A percentile compares a stretch with the other conserved stretches of the same genome.
phyloP scores from a whole-genome alignment of 768 basidiomycete species.

The Candolleomyces eurysporus region DNA sequence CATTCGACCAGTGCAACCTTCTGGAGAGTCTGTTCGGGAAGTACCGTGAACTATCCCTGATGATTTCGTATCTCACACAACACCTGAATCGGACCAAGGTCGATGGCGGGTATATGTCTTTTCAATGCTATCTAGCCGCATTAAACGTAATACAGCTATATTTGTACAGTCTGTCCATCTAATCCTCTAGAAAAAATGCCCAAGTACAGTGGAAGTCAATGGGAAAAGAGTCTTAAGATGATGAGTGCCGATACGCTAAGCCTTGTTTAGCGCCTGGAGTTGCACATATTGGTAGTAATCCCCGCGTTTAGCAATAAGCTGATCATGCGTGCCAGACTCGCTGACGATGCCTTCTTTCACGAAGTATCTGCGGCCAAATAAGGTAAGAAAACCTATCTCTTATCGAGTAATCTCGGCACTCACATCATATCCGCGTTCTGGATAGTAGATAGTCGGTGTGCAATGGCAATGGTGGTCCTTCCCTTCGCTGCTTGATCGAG shows the following conservation, averaged over 20 bases:
- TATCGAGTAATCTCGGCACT: slow-evolving; percentile 24
- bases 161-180: too few species aligned
- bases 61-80: too few species aligned
- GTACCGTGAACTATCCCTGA: too few species aligned
- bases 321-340: slow-evolving; percentile 87
- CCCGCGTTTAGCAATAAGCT: slow-evolving; percentile 62
- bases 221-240: too few species aligned
- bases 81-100: too few species aligned
- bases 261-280: slow-evolving; percentile 67
- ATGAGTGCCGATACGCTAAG: background rate
- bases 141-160: too few species aligned
- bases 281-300: slow-evolving; percentile 89
- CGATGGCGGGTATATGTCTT: too few species aligned
- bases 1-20: too few species aligned
- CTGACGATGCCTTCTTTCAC: slow-evolving; percentile 84
- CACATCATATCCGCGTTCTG: slow-evolving; percentile 90
- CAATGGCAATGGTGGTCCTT: slow-evolving; percentile 92
- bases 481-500: slow-evolving; percentile 91
- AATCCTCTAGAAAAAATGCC: too few species aligned
- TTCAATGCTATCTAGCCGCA: too few species aligned
- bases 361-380: slow-evolving; percentile 59
- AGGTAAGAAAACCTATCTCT: slow-evolving; percentile 10
- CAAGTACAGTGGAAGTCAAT: too few species aligned
- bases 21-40: too few species aligned
- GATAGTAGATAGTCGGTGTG: slow-evolving; percentile 90